phyloP scores from a whole-genome alignment of 164 flowering plant genomes.

The Tetrastigma voinierianum region DNA sequence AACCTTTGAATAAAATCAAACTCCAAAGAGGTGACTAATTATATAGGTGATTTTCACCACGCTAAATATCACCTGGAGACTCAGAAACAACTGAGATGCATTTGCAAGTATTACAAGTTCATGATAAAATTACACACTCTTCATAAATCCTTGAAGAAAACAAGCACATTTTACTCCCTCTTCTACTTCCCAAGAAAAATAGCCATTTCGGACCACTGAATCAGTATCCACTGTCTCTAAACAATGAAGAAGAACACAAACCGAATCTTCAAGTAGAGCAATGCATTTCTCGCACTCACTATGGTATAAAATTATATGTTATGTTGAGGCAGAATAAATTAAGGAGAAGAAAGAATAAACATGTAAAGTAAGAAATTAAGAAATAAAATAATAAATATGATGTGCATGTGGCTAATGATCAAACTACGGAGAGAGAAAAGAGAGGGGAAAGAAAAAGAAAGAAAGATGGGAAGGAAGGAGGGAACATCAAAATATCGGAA shows the following conservation, averaged over 20 bases:
- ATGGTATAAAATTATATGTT: too few species aligned
- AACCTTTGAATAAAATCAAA: neutral
- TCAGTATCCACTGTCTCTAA: slow-evolving; percentile 58
- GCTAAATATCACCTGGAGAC: neutral
- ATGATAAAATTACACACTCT: slow-evolving; percentile 49
- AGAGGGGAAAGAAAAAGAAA: neutral
- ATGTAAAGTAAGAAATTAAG: too few species aligned
- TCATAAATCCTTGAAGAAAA: slow-evolving; percentile 79
- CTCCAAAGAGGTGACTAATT: neutral
- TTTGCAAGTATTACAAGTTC: neutral
- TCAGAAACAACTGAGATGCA: slow-evolving; percentile 2
- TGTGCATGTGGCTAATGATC: too few species aligned
- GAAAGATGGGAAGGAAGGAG: too few species aligned
- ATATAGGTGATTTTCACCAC: neutral
- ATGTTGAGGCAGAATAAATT: slow-evolving; percentile 6
- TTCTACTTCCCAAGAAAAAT: slow-evolving; percentile 47
- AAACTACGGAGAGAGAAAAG: too few species aligned
- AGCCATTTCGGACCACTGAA: slow-evolving; percentile 23
- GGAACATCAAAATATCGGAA: too few species aligned
- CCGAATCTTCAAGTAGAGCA: slow-evolving; percentile 71
- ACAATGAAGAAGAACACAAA: slow-evolving; percentile 55
- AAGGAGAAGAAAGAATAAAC: neutral
- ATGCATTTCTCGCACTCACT: slow-evolving; percentile 62
- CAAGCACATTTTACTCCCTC: slow-evolving; percentile 75
- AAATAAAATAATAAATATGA: too few species aligned